Evolutionary conservation across 2,329 filamentous ascomycete species (phyloP).

Genomic region (Cercospora nicotianae): DNA sequence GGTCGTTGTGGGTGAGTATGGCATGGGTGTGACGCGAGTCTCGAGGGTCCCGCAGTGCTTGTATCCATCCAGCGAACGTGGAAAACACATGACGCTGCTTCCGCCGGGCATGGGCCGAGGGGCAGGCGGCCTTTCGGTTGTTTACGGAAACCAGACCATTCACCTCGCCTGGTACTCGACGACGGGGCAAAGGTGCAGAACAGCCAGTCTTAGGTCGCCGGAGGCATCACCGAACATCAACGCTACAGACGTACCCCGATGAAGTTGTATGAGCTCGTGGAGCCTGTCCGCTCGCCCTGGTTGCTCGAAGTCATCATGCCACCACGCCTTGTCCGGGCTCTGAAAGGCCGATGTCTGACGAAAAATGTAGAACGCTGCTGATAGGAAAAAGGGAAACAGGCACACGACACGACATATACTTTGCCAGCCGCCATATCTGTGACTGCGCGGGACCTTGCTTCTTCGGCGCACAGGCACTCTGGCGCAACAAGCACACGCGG

Average conservation of each 20-base stretch:
- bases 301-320: background rate
- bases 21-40: background rate
- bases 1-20: background rate
- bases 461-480: background rate
- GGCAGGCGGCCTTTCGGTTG: background rate
- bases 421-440: background rate
- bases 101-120: background rate
- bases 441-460: background rate
- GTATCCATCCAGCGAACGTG: background rate
- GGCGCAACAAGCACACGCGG: background rate
- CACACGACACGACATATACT: background rate
- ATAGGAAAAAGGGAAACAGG: background rate
- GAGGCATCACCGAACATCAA: background rate
- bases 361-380: background rate
- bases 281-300: background rate
- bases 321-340: background rate
- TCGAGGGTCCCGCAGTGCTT: background rate
- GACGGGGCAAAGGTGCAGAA: background rate
- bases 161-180: background rate
- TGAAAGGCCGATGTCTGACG: background rate
- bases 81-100: conserved; percentile 3
- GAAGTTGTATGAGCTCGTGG: background rate
- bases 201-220: background rate
- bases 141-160: conserved; percentile 2
- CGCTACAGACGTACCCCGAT: conserved; percentile 2